These are phyloP conservation scores for Paragyromitra xinjiangensis DNA, from an alignment of 495 filamentous ascomycete species.

Conservation along the genomic window DNA sequence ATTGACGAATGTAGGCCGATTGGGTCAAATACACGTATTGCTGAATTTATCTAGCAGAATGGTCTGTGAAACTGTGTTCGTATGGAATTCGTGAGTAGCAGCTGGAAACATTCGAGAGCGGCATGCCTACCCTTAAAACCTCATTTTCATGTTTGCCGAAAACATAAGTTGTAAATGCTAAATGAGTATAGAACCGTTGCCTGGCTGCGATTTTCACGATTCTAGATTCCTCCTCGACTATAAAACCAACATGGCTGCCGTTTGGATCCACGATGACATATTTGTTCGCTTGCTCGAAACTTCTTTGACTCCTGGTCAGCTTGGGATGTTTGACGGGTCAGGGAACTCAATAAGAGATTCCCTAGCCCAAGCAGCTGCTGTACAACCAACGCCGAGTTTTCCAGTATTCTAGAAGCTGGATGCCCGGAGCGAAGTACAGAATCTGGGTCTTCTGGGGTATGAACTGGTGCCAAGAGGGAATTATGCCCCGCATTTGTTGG, in stretches of 20 bases:
- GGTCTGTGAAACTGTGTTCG: too few species aligned
- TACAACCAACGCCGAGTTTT: constrained; percentile 71
- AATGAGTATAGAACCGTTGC: constrained; percentile 72
- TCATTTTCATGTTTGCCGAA: constrained; percentile 73
- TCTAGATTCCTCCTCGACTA: constrained; percentile 73
- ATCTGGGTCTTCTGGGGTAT: constrained; percentile 68
- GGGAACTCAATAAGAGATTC: constrained; percentile 69
- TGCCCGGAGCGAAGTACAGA: constrained; percentile 70
- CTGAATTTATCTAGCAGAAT: too few species aligned
- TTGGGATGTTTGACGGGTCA: not conserved
- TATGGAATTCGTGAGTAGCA: too few species aligned
- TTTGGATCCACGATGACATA: constrained; percentile 77
- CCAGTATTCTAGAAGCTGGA: constrained; percentile 67
- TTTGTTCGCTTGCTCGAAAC: constrained; percentile 77
- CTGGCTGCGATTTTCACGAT: constrained; percentile 67
- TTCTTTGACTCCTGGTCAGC: constrained; percentile 56
- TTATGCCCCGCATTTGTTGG: constrained; percentile 1
- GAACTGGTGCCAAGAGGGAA: constrained; percentile 58
- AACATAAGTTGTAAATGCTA: constrained; percentile 75
- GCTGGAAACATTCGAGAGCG: too few species aligned
- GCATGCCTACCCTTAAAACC: constrained; percentile 65
- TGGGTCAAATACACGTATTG: too few species aligned
- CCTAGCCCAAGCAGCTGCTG: constrained; percentile 75
- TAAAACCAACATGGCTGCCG: constrained; percentile 73
- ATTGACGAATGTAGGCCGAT: too few species aligned